Evolutionary conservation across 2,329 filamentous ascomycete genomes (phyloP).

Genomic region (Dactylella cylindrospora): DNA sequence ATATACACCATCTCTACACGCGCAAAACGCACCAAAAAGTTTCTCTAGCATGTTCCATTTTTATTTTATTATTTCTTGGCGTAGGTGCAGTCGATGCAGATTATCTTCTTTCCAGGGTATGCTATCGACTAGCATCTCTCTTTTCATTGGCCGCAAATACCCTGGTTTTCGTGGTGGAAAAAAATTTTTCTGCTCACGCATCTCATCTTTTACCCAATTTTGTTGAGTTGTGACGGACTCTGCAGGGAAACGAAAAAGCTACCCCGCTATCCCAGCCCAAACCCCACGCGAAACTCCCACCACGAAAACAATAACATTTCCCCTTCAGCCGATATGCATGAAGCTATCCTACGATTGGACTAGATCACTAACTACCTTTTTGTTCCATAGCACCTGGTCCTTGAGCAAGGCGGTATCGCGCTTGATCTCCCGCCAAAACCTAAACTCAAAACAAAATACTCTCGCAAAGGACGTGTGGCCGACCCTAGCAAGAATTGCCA

Average conservation of each 20-base stretch:
- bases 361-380: slow-evolving; percentile 30
- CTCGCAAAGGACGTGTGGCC: slow-evolving; percentile 48
- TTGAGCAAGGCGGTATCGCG: slow-evolving; percentile 41
- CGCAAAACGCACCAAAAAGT: slow-evolving; percentile 40
- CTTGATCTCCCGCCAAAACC: slow-evolving; percentile 37
- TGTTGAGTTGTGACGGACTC: no score
- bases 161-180: slow-evolving; percentile 15
- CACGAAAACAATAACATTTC: no score
- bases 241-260: slow-evolving; percentile 29
- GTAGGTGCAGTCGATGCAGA: slow-evolving; percentile 39
- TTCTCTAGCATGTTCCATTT: slow-evolving; percentile 25
- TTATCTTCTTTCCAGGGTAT: slow-evolving; percentile 18
- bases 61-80: slow-evolving; percentile 39
- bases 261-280: slow-evolving; percentile 34
- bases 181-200: slow-evolving; percentile 39
- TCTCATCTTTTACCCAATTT: slow-evolving; percentile 33
- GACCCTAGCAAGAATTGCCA: slow-evolving; percentile 49
- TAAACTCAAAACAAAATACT: slow-evolving; percentile 47
- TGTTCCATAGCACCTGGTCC: slow-evolving; percentile 33
- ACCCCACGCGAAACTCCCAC: no score
- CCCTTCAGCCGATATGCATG: no score
- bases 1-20: slow-evolving; percentile 45
- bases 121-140: slow-evolving; percentile 34
- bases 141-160: slow-evolving; percentile 37
- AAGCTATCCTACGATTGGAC: slow-evolving; percentile 16